Percentiles rank a stretch among this genome's conserved stretches.
phyloP scores from a whole-genome alignment of 2,329 filamentous ascomycete species.

The Capronia americana region DNA sequence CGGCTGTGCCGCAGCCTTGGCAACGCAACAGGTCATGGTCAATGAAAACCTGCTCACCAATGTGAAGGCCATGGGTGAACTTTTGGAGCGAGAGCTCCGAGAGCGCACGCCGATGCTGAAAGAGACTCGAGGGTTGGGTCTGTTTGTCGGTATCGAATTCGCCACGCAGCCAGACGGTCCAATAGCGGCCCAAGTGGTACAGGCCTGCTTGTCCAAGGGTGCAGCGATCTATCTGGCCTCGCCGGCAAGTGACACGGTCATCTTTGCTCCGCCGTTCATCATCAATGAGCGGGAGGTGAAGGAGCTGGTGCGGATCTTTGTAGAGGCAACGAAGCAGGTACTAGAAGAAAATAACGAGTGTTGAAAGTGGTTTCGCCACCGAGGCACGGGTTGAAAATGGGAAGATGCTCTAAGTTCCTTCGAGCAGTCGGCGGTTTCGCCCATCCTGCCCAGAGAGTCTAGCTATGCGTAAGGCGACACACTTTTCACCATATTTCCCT shows the following conservation, averaged over 20 bases:
- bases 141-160: constrained; percentile 67
- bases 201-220: constrained; percentile 56
- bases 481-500: too few species aligned
- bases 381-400: too few species aligned
- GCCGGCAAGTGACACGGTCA: constrained; percentile 58
- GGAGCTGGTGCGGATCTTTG: constrained; percentile 53
- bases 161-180: constrained; percentile 35
- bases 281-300: constrained; percentile 55
- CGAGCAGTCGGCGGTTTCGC: too few species aligned
- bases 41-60: constrained; percentile 58
- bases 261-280: constrained; percentile 61
- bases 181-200: constrained; percentile 60
- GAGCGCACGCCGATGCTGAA: constrained; percentile 58
- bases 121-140: constrained; percentile 62
- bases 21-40: constrained; percentile 58
- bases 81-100: constrained; percentile 50
- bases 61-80: constrained; percentile 43
- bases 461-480: too few species aligned
- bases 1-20: constrained; percentile 60
- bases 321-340: constrained; percentile 21
- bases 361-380: too few species aligned
- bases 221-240: constrained; percentile 57
- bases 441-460: too few species aligned
- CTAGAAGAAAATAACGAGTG: background rate
- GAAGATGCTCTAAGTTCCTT: too few species aligned